Base-by-base conservation (phyloP, 441 rosid genomes). In the Pelargonium myrrhifolium region DNA sequence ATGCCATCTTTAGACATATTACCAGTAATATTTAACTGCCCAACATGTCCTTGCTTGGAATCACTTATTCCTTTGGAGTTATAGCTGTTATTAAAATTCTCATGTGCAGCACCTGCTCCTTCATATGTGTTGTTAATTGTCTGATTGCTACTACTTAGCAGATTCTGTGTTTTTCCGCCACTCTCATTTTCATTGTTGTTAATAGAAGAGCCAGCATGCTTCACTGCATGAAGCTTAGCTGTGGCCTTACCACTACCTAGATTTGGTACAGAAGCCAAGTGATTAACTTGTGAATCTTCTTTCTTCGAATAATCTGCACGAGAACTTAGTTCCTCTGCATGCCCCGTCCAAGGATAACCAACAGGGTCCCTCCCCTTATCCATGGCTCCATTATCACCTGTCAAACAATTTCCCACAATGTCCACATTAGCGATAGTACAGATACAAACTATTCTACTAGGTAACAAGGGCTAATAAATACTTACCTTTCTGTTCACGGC, bases 21-120 rank as follows among this genome's bases (percentile, higher is more conserved):
- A 70, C 69, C 74, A 62, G 67, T 40, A 66, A 73, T 59, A 65
- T 79, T 77, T 9, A 67, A 70, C 68, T 67, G 83, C 35, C 62
- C 75, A 45, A 58, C 45, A 62, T 71, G 68, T 65, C 78, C 78
- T 73, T 75, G 77, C 31, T 69, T 74, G 7, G 31, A 65, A 31
- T 71, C 63, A 47, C 64, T 18, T 59, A 75, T 47, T 65, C 66
- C 73, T 67, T 67, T 65, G 40, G 73, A 71, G 72, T 71, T 71
- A 61, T 43, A 65, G 35, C 63, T 37, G 56, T 51, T 76, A 59
- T 11, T 39, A 31, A 71, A 55, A 37, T 65, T 66, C 72, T 62
- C 58, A 45, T 59, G 63, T 20, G 55, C 15, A 53, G 72, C 75
- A 69, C 60, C 64, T 56, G 20, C 71, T 28, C 63, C 74, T 21